Conservation (phyloP, 495 filamentous ascomycete genomes). For the Stereocaulon alpinum region DNA sequence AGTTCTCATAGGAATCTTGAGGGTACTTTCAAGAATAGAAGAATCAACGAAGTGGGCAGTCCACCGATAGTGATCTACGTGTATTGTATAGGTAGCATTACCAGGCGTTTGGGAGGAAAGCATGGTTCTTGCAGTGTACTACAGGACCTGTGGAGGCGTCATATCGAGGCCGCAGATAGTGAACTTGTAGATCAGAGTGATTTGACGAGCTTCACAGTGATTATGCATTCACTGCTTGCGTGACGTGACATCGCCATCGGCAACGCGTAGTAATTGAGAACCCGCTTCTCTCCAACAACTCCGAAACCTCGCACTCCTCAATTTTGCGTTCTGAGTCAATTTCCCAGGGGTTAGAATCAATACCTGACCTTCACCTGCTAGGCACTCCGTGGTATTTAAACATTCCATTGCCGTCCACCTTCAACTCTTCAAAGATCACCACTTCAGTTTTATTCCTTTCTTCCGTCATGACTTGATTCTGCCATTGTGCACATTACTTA, state of each 20-base stretch:
- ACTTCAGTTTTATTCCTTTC: background rate
- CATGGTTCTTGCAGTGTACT: background rate
- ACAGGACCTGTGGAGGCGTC: background rate
- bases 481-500: background rate
- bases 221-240: background rate
- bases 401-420: too few relatives aligned
- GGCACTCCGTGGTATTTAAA: too few relatives aligned
- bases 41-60: background rate
- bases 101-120: background rate
- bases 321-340: too few relatives aligned
- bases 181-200: background rate
- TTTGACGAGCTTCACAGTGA: background rate
- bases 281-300: too few relatives aligned
- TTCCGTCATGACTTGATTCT: too few relatives aligned
- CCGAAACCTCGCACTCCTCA: too few relatives aligned
- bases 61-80: background rate
- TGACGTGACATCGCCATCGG: background rate
- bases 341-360: too few relatives aligned
- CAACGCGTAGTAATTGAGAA: background rate
- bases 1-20: slow-evolving; percentile 43
- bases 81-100: background rate
- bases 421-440: background rate
- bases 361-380: too few relatives aligned
- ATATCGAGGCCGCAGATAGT: background rate
- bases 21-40: background rate